A percentile compares a stretch with the other conserved stretches of the same genome.
Conservation (phyloP, 345 rosid genomes). For the Triadica sebifera region DNA sequence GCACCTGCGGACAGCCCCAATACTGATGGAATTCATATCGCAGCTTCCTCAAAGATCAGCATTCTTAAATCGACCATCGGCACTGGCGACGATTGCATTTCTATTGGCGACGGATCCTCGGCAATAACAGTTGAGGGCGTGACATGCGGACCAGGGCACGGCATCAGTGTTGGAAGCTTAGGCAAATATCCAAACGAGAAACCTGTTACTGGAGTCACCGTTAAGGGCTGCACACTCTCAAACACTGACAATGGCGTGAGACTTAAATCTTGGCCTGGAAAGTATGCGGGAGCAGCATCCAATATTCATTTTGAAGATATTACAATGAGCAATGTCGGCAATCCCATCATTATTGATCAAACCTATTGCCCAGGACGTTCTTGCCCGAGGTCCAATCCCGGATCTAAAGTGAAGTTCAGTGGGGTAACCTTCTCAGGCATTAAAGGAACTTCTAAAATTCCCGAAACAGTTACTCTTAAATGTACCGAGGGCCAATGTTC, state of each 20-base stretch:
- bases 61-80: constrained; percentile 24
- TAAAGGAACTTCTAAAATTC: no score
- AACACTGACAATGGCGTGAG: constrained; percentile 53
- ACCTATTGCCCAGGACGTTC: constrained; percentile 34
- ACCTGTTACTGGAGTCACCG: constrained; percentile 44
- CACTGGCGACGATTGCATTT: constrained; percentile 59
- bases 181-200: constrained; percentile 45
- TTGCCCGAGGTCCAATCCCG: no score
- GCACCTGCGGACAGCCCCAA: constrained; percentile 49
- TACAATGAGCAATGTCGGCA: constrained; percentile 44
- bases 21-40: constrained; percentile 61
- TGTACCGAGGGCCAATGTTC: no score
- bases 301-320: constrained; percentile 48
- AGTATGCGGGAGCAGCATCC: constrained; percentile 31
- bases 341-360: constrained; percentile 56
- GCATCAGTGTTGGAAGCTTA: constrained; percentile 56
- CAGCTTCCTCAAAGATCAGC: constrained; percentile 33
- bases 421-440: no score
- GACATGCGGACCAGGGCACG: constrained; percentile 62
- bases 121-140: constrained; percentile 24
- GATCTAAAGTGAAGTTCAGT: no score
- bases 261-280: constrained; percentile 57
- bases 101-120: constrained; percentile 47
- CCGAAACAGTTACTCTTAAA: no score
- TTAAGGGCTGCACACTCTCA: constrained; percentile 35